phyloP scores from a whole-genome alignment of 345 rosid species.

The Syzygium oleosum region DNA sequence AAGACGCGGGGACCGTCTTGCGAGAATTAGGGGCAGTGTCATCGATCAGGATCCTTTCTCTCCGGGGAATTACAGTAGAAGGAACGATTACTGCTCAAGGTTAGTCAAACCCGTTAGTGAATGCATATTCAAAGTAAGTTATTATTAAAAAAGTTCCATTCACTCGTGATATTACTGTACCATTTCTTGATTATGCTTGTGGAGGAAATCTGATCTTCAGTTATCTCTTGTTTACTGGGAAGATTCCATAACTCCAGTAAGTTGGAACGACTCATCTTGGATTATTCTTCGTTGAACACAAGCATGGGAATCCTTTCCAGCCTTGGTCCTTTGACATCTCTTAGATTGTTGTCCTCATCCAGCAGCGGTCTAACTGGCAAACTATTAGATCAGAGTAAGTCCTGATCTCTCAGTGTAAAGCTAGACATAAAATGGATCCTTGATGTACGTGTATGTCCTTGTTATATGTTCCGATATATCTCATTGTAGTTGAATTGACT shows the following conservation, averaged over 20 bases:
- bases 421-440: too few relatives aligned
- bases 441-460: background rate
- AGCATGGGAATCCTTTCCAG: background rate
- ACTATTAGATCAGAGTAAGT: background rate
- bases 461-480: too few relatives aligned
- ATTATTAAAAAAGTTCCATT: too few relatives aligned
- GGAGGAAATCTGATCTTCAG: background rate
- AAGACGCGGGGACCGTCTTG: background rate
- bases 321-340: background rate
- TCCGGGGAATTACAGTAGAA: accelerated
- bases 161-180: background rate
- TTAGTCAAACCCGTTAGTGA: accelerated
- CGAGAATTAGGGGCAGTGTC: background rate
- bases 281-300: background rate
- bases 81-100: background rate
- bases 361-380: background rate
- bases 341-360: background rate
- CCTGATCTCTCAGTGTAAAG: accelerated
- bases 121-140: too few relatives aligned
- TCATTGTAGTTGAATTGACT: background rate
- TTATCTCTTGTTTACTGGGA: background rate
- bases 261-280: background rate
- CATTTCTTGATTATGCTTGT: background rate
- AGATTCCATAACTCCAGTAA: background rate
- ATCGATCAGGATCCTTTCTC: background rate